Percentiles rank a stretch among this genome's conserved stretches.
Conservation (phyloP, 2,329 filamentous ascomycete species). For the Hyphodiscus sp. region DNA sequence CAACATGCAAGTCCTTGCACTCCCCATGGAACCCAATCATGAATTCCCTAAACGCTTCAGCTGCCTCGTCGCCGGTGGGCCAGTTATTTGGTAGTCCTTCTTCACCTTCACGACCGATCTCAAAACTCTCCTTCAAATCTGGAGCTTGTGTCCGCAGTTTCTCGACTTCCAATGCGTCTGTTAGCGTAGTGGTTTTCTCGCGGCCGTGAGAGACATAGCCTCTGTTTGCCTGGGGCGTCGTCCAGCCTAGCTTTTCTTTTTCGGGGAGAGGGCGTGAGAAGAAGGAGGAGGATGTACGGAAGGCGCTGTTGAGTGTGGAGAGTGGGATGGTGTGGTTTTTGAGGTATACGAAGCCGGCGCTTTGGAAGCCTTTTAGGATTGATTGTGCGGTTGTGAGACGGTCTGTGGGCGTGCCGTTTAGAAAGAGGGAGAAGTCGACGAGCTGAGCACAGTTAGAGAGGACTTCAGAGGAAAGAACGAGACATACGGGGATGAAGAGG, state of each 20-base stretch:
- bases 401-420: slow-evolving; percentile 52
- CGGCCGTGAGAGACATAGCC: slow-evolving; percentile 54
- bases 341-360: slow-evolving; percentile 84
- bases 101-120: slow-evolving; percentile 56
- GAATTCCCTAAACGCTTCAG: slow-evolving; percentile 56
- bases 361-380: slow-evolving; percentile 75
- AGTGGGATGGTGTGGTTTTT: slow-evolving; percentile 68
- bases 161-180: slow-evolving; percentile 29
- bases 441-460: slow-evolving; percentile 42
- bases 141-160: slow-evolving; percentile 50
- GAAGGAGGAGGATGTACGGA: slow-evolving; percentile 62
- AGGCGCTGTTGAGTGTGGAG: slow-evolving; percentile 53
- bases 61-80: slow-evolving; percentile 52
- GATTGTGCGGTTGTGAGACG: slow-evolving; percentile 61
- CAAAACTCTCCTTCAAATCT: slow-evolving; percentile 59
- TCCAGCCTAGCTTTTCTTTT: slow-evolving; percentile 66
- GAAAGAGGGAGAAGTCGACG: slow-evolving; percentile 72
- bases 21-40: slow-evolving; percentile 71
- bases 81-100: slow-evolving; percentile 67
- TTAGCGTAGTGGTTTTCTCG: slow-evolving; percentile 22
- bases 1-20: slow-evolving; percentile 67
- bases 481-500: slow-evolving; percentile 47
- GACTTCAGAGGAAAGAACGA: neutral
- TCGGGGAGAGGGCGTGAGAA: slow-evolving; percentile 52
- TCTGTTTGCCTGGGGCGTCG: slow-evolving; percentile 64